Base-by-base conservation (phyloP, 306 rosid species). In the Prunus armeniaca region DNA sequence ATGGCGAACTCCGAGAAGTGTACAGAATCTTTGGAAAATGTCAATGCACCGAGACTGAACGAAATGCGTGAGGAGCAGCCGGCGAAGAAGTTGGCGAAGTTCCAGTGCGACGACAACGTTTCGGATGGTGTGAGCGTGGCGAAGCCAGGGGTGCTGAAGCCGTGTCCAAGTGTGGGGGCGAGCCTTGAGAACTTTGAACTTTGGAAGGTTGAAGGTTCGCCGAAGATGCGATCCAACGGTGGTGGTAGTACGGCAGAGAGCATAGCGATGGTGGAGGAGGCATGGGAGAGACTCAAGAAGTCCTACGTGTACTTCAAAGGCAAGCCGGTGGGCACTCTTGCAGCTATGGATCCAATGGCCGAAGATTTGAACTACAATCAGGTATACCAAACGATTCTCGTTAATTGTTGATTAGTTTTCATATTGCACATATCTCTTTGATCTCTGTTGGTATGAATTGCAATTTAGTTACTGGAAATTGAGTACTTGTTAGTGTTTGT, bases 291-390 rank as follows among this genome's bases (percentile, higher is more conserved):
- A 38, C 79, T 80, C 30, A 46, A 60, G 43, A 46, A 67, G 24
- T 67, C 83, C 0, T 57, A 13, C 54, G 83, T 80, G 7, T 58
- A 43, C 70, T 74, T 45, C 69, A 22, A 34, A 34, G 70, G 75
- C 76, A 49, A 80, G 30, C 79, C 74, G 2, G 79, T 80, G 25
- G 83, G 83, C 3, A 74, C 83, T 55, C 74, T 80, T n/a, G 79
- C 83, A 6, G 83, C 83, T 32, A 54, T 57, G 74, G 83, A 80
- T 80, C 75, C 75, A 14, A 73, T 55, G 11, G 63, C 74, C 14
- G 83, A 80, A 65, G 63, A 54, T 34, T 69, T 74, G 56, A 80
- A 74, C 49, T 80, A 80, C 65, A 74, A 80, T 74, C 79, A 80
- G 75, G 83, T 80, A 65, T 25, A 11, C 30, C n/a, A 20, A 32